Percentiles rank a stretch among this genome's conserved stretches.
phyloP scores from a whole-genome alignment of 2,329 filamentous ascomycete species.

The Cordyceps farinosa region DNA sequence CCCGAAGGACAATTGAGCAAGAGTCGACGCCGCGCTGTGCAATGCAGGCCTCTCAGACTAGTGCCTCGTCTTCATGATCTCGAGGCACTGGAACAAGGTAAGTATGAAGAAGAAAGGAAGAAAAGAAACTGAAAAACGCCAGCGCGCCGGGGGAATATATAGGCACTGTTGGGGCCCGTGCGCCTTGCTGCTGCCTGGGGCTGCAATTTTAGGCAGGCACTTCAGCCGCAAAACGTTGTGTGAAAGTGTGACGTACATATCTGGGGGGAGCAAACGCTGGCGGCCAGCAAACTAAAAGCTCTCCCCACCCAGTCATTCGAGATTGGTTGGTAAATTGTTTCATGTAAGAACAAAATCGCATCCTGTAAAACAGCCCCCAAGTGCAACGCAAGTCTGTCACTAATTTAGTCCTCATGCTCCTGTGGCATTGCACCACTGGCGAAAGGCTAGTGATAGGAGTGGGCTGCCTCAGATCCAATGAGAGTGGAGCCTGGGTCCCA shows the following conservation, averaged over 20 bases:
- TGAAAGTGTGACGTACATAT: background rate
- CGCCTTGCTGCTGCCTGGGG: conserved; percentile 21
- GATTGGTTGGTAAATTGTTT: background rate
- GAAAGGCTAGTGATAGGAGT: background rate
- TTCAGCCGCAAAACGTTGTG: conserved; percentile 6
- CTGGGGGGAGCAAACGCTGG: background rate
- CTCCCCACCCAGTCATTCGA: background rate
- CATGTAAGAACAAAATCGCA: background rate
- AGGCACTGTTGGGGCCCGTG: conserved; percentile 24
- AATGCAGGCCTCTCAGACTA: conserved; percentile 49
- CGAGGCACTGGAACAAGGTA: conserved; percentile 44
- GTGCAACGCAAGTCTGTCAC: background rate
- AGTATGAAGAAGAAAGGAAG: conserved; percentile 45
- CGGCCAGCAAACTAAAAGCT: background rate
- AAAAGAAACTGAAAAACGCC: conserved; percentile 21
- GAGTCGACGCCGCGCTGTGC: conserved; percentile 49
- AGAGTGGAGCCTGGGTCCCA: conserved; percentile 31
- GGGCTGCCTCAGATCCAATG: conserved; percentile 21
- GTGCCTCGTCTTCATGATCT: conserved; percentile 42
- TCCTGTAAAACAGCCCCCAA: background rate
- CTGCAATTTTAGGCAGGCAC: conserved; percentile 3
- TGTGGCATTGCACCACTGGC: background rate
- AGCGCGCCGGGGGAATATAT: conserved; percentile 22
- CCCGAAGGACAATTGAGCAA: conserved; percentile 49
- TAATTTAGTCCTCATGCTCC: background rate